Base-by-base conservation (phyloP, 2,329 filamentous ascomycete species). In the Pseudodiploospora longispora region DNA sequence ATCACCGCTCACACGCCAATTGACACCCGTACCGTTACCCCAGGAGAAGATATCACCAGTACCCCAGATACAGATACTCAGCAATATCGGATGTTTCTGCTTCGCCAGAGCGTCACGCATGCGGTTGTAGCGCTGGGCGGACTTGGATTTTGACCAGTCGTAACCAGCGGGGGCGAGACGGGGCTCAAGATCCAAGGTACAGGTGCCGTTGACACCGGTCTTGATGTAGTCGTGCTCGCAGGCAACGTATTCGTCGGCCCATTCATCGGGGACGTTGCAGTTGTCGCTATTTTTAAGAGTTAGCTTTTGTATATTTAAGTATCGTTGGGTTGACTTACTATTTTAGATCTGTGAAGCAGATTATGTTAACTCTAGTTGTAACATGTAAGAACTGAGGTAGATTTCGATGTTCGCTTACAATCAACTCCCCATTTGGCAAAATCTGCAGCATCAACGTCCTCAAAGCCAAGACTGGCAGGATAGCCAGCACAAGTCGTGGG, bases 381-480 rank as follows among this genome's bases (percentile, higher is more conserved):
- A 12, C 2, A 12, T 12, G 12, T 34, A 3, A 34, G 2, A 19
- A 3, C 3, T 19, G 19, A 19, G 19, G 3, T 19, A 19, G 19
- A 19, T 19, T 19, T 19, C 19, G 9, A 34, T 9, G 7, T 29
- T 9, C 34, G 58, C 66, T 58, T 46, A 68, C 64, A 80, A 53
- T 80, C 76, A 44, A 82, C 67, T 3, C 72, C 75, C 77, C 77
- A 82, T 12, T 67, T 63, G 1, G 74, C 72, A 54, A 76, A 82
- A 0, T 74, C 72, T 36, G 69, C 59, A 1, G 78, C 80, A 57
- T 83, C 80, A 10, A 76, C 59, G 2, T 66, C 58, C 51, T 84
- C 80, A 50, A 74, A 70, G 1, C 74, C 78, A 7, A 79, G 54
- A 42, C 71, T 76, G 1, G 71, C 80, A 9, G 75, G 49, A 37